Conservation (phyloP, 768 basidiomycete species). For the Neoboletus magnificus region DNA sequence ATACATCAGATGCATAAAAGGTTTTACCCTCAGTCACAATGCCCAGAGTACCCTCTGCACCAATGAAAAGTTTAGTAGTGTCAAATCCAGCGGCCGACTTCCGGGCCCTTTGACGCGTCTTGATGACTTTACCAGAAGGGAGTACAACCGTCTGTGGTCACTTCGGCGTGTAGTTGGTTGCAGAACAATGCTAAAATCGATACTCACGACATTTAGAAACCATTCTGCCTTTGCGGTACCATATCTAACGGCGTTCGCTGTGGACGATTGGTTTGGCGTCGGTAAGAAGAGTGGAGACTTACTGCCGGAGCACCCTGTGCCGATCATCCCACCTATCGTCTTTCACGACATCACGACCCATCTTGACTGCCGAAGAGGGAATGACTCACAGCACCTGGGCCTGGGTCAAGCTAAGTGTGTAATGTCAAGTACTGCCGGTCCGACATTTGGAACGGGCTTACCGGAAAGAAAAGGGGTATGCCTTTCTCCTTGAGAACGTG, state of each 20-base stretch:
- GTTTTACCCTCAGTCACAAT: conserved; percentile 78
- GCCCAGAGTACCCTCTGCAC: conserved; percentile 86
- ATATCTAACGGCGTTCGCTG: conserved; percentile 80
- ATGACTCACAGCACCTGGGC: conserved; percentile 58
- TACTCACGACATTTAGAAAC: conserved; percentile 74
- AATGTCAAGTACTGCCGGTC: not conserved
- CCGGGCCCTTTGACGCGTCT: conserved; percentile 73
- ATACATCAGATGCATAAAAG: not conserved
- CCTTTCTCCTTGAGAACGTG: conserved; percentile 59
- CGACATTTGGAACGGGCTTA: conserved; percentile 32
- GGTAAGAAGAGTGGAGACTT: conserved; percentile 29
- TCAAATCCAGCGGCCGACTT: conserved; percentile 91
- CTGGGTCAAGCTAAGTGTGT: conserved; percentile 58
- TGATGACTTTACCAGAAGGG: conserved; percentile 81
- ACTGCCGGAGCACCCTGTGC: conserved; percentile 85
- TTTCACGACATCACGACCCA: conserved; percentile 26
- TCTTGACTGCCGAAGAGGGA: not conserved
- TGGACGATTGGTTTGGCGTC: not conserved
- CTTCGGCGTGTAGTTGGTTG: not conserved
- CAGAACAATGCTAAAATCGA: not conserved
- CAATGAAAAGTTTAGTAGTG: conserved; percentile 83
- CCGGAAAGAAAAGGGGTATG: conserved; percentile 84
- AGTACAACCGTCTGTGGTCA: conserved; percentile 70
- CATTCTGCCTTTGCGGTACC: conserved; percentile 87
- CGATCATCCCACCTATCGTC: conserved; percentile 88